A percentile compares a stretch with the other conserved stretches of the same genome.
These are phyloP conservation scores for Rhodotorula babjevae DNA, from an alignment of 768 basidiomycete genomes.

Conservation along the genomic window DNA sequence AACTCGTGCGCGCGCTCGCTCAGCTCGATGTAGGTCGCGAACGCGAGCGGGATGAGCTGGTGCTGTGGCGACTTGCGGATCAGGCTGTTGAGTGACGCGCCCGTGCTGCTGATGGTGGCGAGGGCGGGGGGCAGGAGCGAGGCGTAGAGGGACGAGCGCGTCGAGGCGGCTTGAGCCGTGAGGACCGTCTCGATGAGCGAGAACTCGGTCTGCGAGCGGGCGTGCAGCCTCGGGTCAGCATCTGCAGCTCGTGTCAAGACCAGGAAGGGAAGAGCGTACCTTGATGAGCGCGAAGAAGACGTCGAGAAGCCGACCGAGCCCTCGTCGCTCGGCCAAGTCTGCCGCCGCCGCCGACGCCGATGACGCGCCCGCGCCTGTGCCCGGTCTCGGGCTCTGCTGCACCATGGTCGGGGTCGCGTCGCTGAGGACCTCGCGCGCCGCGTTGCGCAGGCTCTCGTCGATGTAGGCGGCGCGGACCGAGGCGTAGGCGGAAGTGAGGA, in stretches of 20 bases:
- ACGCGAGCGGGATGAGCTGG: constrained; percentile 38
- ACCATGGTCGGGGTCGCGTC: constrained; percentile 18
- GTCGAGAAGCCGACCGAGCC: constrained; percentile 37
- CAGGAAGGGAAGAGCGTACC: too few relatives aligned
- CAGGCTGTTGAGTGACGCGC: constrained; percentile 32
- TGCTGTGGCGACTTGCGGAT: constrained; percentile 38
- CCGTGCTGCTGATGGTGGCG: constrained; percentile 24
- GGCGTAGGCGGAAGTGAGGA: constrained; percentile 30
- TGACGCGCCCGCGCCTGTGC: background rate
- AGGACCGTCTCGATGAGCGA: constrained; percentile 39
- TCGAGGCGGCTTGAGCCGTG: constrained; percentile 2
- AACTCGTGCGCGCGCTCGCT: constrained; percentile 29
- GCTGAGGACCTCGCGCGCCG: constrained; percentile 37
- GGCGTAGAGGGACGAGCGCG: constrained; percentile 27
- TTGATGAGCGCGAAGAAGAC: constrained; percentile 40
- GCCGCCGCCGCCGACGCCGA: too few relatives aligned
- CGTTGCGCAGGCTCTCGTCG: constrained; percentile 33
- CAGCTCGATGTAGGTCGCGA: constrained; percentile 38
- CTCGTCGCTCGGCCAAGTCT: constrained; percentile 13
- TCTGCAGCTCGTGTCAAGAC: too few relatives aligned
- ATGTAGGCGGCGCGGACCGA: constrained; percentile 29
- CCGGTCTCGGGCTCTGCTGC: background rate
- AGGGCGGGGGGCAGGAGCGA: constrained; percentile 36
- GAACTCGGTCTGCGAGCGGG: constrained; percentile 32
- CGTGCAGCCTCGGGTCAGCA: too few relatives aligned